A percentile compares a stretch with the other conserved stretches of the same genome.
These are phyloP conservation scores for Pseudocercospora vitis DNA, from an alignment of 2,329 filamentous ascomycete genomes.

Conservation along the genomic window DNA sequence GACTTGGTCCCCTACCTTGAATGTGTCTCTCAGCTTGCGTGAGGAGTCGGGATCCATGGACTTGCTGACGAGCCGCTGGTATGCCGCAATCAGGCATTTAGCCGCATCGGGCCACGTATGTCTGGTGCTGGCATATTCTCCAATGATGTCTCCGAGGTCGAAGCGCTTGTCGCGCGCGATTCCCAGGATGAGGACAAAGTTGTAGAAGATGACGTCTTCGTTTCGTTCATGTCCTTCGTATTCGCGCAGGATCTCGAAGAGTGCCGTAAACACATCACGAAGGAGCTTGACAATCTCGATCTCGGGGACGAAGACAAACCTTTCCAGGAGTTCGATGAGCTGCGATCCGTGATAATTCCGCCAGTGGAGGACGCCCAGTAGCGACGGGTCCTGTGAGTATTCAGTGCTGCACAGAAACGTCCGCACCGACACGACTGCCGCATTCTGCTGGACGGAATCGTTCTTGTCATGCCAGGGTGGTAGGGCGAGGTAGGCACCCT, in stretches of 20 bases:
- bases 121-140: constrained; percentile 81
- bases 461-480: constrained; percentile 76
- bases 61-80: constrained; percentile 77
- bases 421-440: constrained; percentile 68
- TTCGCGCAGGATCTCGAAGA: constrained; percentile 89
- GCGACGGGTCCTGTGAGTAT: constrained; percentile 86
- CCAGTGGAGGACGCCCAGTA: constrained; percentile 85
- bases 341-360: constrained; percentile 59
- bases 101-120: constrained; percentile 95
- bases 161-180: constrained; percentile 95
- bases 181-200: constrained; percentile 82
- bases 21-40: constrained; percentile 80
- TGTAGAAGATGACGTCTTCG: constrained; percentile 88
- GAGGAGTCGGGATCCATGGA: constrained; percentile 81
- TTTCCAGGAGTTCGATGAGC: constrained; percentile 71
- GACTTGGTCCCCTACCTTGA: constrained; percentile 92
- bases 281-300: constrained; percentile 97
- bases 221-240: constrained; percentile 89
- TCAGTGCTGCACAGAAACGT: constrained; percentile 92
- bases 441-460: constrained; percentile 72
- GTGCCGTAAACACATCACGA: constrained; percentile 81
- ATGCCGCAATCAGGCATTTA: constrained; percentile 81
- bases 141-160: constrained; percentile 85
- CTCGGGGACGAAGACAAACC: constrained; percentile 89
- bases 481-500: constrained; percentile 81